Evolutionary conservation across 2,329 filamentous ascomycete species (phyloP), one percentile per base, ranked within the genome.

Genomic region (Aspergillus brasiliensis): DNA sequence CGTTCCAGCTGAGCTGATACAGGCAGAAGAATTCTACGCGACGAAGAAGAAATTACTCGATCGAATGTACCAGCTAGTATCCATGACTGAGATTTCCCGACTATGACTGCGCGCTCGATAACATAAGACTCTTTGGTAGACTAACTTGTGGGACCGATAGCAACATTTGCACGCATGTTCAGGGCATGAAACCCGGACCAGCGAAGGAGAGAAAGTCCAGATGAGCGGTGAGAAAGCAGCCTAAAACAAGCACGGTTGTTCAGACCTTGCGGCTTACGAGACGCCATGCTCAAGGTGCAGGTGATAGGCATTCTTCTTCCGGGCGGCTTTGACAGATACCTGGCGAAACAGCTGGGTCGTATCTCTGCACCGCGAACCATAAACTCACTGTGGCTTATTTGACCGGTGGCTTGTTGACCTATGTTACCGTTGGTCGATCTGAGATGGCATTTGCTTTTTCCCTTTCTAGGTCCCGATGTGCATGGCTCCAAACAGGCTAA

Each of bases 261-360:
- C 52, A 46, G n/a, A 31, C 27, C 40, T 34, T 55, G 40, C 52
- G 38, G 42, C 38, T 46, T 27, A 34, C 23, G 23, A 58, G 51
- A 38, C 49, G 34, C 25, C 31, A 60, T 52, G 27, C 49, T 37
- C 51, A 47, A 10, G 37, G 44, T 28, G 51, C 44, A 51, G 46
- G 21, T 59, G 52, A 46, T 34, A n/a, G 27, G 25, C 38, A n/a
- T 38, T 49, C 47, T 17, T 21, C 23, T 54, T 44, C 25, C 23
- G 57, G 23, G 23, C 54, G 53, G 57, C 49, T 54, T 40, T 54
- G 53, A 60, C 37, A 62, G 52, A 55, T 58, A 61, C 38, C n/a
- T 46, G 28, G 23, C 38, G 25, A 40, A 56, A 37, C 38, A 34
- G 47, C 42, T 38, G 38, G 13, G 25, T 49, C 42, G 40, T 54